Evolutionary conservation across 345 rosid species (phyloP).

Genomic region (Citrus sp.): DNA sequence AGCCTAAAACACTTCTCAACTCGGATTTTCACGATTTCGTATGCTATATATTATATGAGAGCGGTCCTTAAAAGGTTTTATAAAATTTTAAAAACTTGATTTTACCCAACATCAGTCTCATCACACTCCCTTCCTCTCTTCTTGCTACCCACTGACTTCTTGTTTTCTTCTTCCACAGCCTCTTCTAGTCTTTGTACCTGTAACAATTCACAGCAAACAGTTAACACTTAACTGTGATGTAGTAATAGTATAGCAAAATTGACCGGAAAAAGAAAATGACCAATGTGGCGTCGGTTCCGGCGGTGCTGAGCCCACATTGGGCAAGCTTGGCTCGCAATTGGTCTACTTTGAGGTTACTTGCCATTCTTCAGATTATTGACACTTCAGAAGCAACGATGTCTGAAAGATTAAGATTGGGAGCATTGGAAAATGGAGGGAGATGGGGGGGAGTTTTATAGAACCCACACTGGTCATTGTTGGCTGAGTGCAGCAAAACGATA

Average conservation of each 20-base stretch:
- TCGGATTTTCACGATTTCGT: too few relatives aligned
- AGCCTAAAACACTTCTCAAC: too few relatives aligned
- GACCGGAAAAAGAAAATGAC: slow-evolving; percentile 23
- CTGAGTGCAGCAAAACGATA: neutral
- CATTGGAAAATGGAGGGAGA: neutral
- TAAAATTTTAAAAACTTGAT: too few relatives aligned
- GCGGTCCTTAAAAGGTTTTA: too few relatives aligned
- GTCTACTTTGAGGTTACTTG: slow-evolving; percentile 54
- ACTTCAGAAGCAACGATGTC: neutral
- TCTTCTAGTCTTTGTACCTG: slow-evolving; percentile 63
- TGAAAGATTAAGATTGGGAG: neutral
- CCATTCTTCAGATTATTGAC: slow-evolving; percentile 28
- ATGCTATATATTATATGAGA: too few relatives aligned
- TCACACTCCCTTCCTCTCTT: slow-evolving; percentile 50
- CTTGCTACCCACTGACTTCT: slow-evolving; percentile 18
- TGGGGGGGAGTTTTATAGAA: neutral
- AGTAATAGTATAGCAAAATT: neutral
- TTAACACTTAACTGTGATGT: neutral
- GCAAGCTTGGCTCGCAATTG: slow-evolving; percentile 68
- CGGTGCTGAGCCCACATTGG: slow-evolving; percentile 59
- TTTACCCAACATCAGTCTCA: too few relatives aligned
- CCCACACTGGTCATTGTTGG: neutral
- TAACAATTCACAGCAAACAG: slow-evolving; percentile 14
- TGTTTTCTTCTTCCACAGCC: slow-evolving; percentile 42
- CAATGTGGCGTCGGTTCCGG: slow-evolving; percentile 60